Evolutionary conservation across 306 rosid species (phyloP).

Genomic region (Quercus parvula): DNA sequence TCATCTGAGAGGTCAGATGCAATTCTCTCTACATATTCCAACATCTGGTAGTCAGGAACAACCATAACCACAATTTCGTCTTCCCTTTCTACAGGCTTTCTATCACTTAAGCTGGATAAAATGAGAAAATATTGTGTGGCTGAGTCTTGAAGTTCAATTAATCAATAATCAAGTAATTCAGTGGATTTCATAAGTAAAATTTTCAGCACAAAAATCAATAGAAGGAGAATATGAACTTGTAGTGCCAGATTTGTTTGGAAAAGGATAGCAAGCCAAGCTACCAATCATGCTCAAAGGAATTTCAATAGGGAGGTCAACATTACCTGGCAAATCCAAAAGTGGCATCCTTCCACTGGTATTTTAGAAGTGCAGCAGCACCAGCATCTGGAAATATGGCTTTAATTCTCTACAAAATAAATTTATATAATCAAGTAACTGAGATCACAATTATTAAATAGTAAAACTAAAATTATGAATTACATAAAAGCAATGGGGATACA

Average conservation of each 20-base stretch:
- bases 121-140: slow-evolving; percentile 9
- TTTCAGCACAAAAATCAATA: slow-evolving; percentile 9
- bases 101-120: slow-evolving; percentile 79
- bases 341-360: slow-evolving; percentile 82
- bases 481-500: neutral
- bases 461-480: neutral
- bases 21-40: slow-evolving; percentile 78
- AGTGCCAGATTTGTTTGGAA: slow-evolving; percentile 2
- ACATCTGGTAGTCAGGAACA: slow-evolving; percentile 96
- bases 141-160: neutral
- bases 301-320: slow-evolving; percentile 15
- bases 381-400: slow-evolving; percentile 98
- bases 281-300: neutral
- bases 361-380: slow-evolving; percentile 94
- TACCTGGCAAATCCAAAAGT: slow-evolving; percentile 83
- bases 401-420: slow-evolving; percentile 62
- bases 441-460: neutral
- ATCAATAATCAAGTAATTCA: slow-evolving; percentile 6
- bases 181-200: slow-evolving; percentile 11
- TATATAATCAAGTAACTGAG: slow-evolving; percentile 25
- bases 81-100: slow-evolving; percentile 71
- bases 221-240: neutral
- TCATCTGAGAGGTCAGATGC: slow-evolving; percentile 80
- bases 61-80: slow-evolving; percentile 95
- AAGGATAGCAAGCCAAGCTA: neutral